Evolutionary conservation across 2,329 filamentous ascomycete genomes (phyloP), one percentile per base, ranked within the genome.

Genomic region (Cercospora sesami): DNA sequence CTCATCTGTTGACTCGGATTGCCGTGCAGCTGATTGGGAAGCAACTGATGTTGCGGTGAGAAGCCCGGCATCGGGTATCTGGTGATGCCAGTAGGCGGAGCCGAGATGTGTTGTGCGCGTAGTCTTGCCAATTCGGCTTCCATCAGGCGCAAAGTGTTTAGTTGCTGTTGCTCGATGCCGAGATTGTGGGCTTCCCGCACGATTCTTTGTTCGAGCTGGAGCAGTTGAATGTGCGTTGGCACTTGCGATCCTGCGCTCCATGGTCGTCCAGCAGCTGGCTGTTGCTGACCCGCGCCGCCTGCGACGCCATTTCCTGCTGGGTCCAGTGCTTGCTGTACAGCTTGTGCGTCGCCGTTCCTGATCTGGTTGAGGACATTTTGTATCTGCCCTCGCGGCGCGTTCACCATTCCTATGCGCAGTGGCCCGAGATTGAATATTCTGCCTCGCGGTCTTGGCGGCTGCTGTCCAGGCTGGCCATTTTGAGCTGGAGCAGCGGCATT

Each of bases 361-460:
- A 78, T 69, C 51, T 77, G 74, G 28, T 78, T 73, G 30, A 77
- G 66, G 23, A 78, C 67, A 51, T 86, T 87, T 72, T 83, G 81
- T 7, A 79, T 73, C 36, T 78, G 76, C 8, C 74, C 75, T 31
- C 73, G 79, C 79, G 89, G 78, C 79, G 90, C 82, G 53, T 84
- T 85, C 21, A 85, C 82, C 73, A 94, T 91, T 0, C 90, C 91
- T 23, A 95, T 81, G 30, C 91, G 84, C 33, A 95, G 81, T 2
- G 92, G 92, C 0, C 92, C 92, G 58, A 95, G 80, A 73, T 92
- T 90, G 73, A 90, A 89, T 65, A 92, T 75, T 9, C 78, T 72
- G 33, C 77, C 73, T 67, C 77, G 84, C 55, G 71, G 66, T 62
- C 68, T 61, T 36, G 77, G 78, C n/a, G 74, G 79, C 71, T 79